Base-by-base conservation (phyloP, 345 rosid species). In the Turnera subulata region DNA sequence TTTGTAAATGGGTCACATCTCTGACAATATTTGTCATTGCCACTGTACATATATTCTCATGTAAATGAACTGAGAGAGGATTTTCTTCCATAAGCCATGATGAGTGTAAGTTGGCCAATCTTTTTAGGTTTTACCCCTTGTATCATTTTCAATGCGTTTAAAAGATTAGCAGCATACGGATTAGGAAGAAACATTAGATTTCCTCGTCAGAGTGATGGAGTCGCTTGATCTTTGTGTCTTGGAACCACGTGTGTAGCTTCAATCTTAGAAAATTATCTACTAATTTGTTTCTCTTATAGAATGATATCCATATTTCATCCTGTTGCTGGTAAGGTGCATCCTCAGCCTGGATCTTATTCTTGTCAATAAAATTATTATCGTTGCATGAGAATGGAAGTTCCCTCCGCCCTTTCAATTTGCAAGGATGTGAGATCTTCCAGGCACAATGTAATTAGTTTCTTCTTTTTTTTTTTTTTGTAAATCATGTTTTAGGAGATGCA, bases 1-100 rank as follows among this genome's bases (percentile, higher is more conserved):
- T 56, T 55, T 55, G 67, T 61, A 50, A 2, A 55, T 46, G 49
- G 35, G 11, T 53, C 59, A 11, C 12, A 40, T 22, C 60, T 19
- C 44, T 17, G 9, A 15, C 47, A 32, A 38, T 22, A 35, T 23
- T 42, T 40, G 12, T 62, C 25, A 37, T 19, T 26, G 61, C 62
- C 56, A 32, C 32, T 75, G 70, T 66, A 70, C 53, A 74, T 74
- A 70, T 49, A 52, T 37, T 50, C 46, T 55, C 63, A 20, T 55
- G 69, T 66, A 66, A 70, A 74, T 66, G 45, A 47, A 40, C 51
- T 20, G 45, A 52, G 47, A 21, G 55, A 53, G n/a, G 63, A 20
- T 63, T 55, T 14, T 52, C 21, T 44, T 33, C 20, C 52, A 21
- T 35, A 15, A 23, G 40, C 38, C 19, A 16, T 24, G 32, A 51